A percentile compares a stretch with the other conserved stretches of the same genome.
phyloP scores from a whole-genome alignment of 2,329 filamentous ascomycete genomes.

The Fusarium sp. region DNA sequence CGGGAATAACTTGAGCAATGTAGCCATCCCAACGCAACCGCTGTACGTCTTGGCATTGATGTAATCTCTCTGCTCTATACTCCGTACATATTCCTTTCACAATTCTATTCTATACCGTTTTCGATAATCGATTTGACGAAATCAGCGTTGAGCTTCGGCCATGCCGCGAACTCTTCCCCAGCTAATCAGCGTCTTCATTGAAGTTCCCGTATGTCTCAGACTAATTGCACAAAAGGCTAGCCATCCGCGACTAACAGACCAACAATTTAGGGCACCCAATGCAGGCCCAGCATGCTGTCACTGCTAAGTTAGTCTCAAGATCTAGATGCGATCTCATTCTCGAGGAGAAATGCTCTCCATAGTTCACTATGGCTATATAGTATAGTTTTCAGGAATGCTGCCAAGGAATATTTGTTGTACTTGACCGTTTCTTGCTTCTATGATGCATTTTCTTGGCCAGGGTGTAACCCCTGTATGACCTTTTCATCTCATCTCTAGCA shows the following conservation, averaged over 20 bases:
- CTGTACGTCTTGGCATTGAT: too few species aligned
- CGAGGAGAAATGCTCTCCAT: neutral
- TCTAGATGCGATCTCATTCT: neutral
- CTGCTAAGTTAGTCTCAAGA: neutral
- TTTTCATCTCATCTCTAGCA: neutral
- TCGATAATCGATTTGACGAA: neutral
- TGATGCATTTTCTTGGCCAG: neutral
- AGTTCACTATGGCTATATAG: neutral
- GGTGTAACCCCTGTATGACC: too few species aligned
- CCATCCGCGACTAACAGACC: neutral
- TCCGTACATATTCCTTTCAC: fast-evolving
- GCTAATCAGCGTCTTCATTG: neutral
- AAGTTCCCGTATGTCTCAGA: neutral
- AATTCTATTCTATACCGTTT: too few species aligned
- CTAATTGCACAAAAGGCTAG: neutral
- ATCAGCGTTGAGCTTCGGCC: neutral
- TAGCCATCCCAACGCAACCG: neutral
- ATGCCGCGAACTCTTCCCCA: neutral
- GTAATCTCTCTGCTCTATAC: too few species aligned
- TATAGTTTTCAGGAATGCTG: neutral
- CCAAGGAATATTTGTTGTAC: neutral
- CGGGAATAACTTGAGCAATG: neutral
- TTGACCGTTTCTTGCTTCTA: neutral
- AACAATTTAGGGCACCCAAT: neutral
- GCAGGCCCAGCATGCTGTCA: neutral